Evolutionary conservation across 768 basidiomycete species (phyloP), one percentile per base, ranked within the genome.

Genomic region (Heimioporus sp.): DNA sequence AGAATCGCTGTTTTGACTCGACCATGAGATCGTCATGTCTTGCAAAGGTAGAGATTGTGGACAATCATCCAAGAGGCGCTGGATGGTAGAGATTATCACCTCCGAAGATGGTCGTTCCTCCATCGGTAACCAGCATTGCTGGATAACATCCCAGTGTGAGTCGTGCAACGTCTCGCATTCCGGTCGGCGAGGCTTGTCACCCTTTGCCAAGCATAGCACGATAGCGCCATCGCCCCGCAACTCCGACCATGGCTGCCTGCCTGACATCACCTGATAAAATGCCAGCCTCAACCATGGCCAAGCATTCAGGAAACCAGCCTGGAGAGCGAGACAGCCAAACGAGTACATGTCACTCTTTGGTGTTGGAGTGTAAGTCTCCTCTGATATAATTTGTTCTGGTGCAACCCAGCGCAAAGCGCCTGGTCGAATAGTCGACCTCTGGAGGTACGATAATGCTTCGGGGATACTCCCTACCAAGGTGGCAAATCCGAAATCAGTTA

Each of bases 321-420:
- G 61, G 10, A 62, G 61, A 11, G 32, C 19, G 10, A 77, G 64
- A 55, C 74, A 75, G 10, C 61, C 61, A 21, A 59, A 63, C 0
- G 61, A 63, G 24, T 53, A 62, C n/a, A 62, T 46, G 15, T 62
- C 60, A 10, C 48, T 61, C 40, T 49, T 50, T 2, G 43, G 39
- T 2, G 60, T 58, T 9, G 1, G 3, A 13, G 7, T 21, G 20
- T 15, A 9, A 2, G 3, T 35, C 48, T 1, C 35, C 16, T 68
- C 63, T 4, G 59, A 44, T 17, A 52, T 28, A 2, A 79, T 31
- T 43, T 59, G 63, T 77, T 28, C 24, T 6, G 24, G 24, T 28
- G 24, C 24, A 5, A 28, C 7, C 24, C 24, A 28, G 7, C 24
- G 71, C 34, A 77, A 64, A 12, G 76, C 72, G 2, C 61, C 62